These are phyloP conservation scores for Senecio squalidus DNA, from an alignment of 140 eudicot species.

Conservation along the genomic window DNA sequence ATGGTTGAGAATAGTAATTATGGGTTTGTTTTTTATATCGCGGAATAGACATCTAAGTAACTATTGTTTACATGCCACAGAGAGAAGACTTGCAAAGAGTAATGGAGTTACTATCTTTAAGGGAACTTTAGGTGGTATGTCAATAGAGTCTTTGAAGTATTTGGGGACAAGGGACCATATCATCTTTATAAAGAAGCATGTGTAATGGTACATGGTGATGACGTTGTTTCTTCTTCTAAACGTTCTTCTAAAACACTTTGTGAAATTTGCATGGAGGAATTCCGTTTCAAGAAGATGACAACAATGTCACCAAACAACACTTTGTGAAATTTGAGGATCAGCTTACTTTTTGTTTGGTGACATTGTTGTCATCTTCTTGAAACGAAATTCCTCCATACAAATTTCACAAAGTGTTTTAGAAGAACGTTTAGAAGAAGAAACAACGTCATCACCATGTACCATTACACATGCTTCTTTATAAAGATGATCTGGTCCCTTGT, in stretches of 20 bases:
- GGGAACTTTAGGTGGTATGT: conserved; percentile 39
- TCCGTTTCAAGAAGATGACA: too few relatives aligned
- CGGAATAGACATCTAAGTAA: too few relatives aligned
- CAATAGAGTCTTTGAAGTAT: conserved; percentile 40
- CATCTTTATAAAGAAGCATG: conserved; percentile 49
- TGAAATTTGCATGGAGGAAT: conserved; percentile 55
- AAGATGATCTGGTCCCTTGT: conserved; percentile 42
- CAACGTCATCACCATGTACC: conserved; percentile 22
- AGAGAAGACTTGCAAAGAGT: conserved; percentile 52
- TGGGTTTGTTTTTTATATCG: too few relatives aligned
- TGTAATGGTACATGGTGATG: conserved; percentile 27
- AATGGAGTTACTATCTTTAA: conserved; percentile 45
- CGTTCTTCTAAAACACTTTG: conserved; percentile 43
- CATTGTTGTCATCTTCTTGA: too few relatives aligned
- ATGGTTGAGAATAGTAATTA: too few relatives aligned
- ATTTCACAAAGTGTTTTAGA: conserved; percentile 41
- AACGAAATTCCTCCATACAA: conserved; percentile 55
- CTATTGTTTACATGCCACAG: too few relatives aligned
- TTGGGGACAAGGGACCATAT: conserved; percentile 51
- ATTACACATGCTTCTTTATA: conserved; percentile 49
- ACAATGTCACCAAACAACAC: too few relatives aligned
- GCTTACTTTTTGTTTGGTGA: too few relatives aligned
- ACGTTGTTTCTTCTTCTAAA: conserved; percentile 19
- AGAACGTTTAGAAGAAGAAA: conserved; percentile 25
- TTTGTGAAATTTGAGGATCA: too few relatives aligned